phyloP scores from a whole-genome alignment of 495 filamentous ascomycete genomes.

The Neurospora sp. region DNA sequence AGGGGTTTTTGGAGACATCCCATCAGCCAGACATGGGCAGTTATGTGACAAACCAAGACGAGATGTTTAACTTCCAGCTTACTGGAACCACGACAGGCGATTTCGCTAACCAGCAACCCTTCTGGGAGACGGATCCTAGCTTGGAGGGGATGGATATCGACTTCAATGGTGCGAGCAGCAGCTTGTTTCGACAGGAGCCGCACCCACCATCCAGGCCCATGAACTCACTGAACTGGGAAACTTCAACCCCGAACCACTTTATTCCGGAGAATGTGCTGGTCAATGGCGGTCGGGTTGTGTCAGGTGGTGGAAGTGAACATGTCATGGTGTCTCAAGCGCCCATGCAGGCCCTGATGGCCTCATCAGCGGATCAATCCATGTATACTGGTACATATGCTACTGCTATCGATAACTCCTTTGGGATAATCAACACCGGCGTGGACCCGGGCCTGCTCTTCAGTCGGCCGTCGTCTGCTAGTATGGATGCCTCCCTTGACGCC shows the following conservation, averaged over 20 bases:
- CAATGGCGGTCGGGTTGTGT: constrained; percentile 20
- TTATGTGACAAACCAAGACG: constrained; percentile 27
- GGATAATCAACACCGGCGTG: constrained; percentile 26
- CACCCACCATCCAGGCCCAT: constrained; percentile 25
- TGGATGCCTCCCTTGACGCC: constrained; percentile 28
- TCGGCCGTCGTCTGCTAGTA: constrained; percentile 32
- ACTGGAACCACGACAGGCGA: constrained; percentile 62
- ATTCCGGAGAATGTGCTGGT: constrained; percentile 21
- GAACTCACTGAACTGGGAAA: constrained; percentile 41
- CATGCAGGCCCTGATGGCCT: constrained; percentile 25
- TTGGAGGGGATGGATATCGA: constrained; percentile 48
- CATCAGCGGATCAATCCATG: constrained; percentile 25
- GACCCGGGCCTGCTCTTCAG: constrained; percentile 38
- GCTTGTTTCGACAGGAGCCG: constrained; percentile 26
- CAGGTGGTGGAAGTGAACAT: constrained; percentile 18
- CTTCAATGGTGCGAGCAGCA: constrained; percentile 27
- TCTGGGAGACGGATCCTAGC: constrained; percentile 60
- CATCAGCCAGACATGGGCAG: constrained; percentile 31
- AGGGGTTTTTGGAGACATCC: constrained; percentile 30
- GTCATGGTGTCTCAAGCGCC: constrained; percentile 31
- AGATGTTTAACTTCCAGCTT: constrained; percentile 56
- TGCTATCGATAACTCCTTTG: constrained; percentile 32
- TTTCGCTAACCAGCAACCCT: constrained; percentile 54
- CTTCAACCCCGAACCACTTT: constrained; percentile 36
- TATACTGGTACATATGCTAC: constrained; percentile 29